Percentiles rank a stretch among this genome's conserved stretches.
These are phyloP conservation scores for Cornus suecica DNA, from an alignment of 148 eudicot genomes.

Conservation along the genomic window DNA sequence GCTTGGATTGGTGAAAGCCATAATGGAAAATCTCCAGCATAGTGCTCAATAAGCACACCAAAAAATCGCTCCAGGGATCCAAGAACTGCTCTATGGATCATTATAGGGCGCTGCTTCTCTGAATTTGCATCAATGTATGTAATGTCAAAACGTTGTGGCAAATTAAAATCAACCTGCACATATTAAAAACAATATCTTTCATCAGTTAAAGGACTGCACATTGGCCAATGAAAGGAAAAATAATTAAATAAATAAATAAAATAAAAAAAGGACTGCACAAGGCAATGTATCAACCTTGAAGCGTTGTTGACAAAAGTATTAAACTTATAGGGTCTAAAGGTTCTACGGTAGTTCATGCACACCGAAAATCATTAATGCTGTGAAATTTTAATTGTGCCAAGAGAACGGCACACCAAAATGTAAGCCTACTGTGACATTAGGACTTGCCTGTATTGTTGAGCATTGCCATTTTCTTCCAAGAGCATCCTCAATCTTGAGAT, in stretches of 20 bases:
- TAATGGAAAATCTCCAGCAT: constrained; percentile 95
- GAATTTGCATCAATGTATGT: constrained; percentile 86
- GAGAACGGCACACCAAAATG: neutral
- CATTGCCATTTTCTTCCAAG: constrained; percentile 99
- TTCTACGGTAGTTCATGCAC: neutral
- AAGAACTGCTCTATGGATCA: constrained; percentile 98
- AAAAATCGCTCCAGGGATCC: constrained; percentile 97
- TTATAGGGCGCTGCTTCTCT: constrained; percentile 86
- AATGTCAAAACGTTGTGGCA: constrained; percentile 93
- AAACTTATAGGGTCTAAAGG: neutral
- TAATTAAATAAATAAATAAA: no score
- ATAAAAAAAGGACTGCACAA: no score
- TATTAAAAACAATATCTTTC: neutral
- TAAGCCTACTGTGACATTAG: neutral
- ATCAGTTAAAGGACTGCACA: constrained; percentile 5
- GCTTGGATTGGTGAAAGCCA: constrained; percentile 97
- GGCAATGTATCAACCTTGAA: constrained; percentile 9
- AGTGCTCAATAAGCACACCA: constrained; percentile 98
- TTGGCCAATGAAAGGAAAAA: no score
- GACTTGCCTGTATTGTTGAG: constrained; percentile 82
- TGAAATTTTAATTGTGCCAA: neutral
- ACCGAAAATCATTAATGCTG: neutral
- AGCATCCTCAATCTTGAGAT: constrained; percentile 99
- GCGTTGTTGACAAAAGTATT: neutral
- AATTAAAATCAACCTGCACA: constrained; percentile 92